Conservation (phyloP, 768 basidiomycete species). For the Coprinellus aureogranulatus region DNA sequence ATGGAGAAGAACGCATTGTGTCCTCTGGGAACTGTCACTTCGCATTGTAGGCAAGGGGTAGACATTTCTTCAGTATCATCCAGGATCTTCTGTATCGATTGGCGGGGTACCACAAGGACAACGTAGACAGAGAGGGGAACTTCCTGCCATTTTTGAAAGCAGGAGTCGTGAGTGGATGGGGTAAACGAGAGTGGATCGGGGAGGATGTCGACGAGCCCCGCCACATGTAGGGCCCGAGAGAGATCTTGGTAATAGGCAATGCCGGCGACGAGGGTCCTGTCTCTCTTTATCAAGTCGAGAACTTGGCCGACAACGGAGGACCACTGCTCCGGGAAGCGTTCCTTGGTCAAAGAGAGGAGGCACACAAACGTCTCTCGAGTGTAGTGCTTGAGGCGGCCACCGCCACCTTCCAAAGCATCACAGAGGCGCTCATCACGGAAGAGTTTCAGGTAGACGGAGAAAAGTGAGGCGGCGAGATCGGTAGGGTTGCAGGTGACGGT, state of each 20-base stretch:
- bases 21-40: conserved; percentile 13
- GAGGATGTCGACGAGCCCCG: conserved; percentile 27
- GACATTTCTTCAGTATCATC: conserved; percentile 16
- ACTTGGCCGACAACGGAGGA: conserved; percentile 33
- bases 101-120: conserved; percentile 34
- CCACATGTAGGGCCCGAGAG: conserved; percentile 39
- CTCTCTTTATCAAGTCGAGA: conserved; percentile 21
- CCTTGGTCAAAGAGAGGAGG: conserved; percentile 40
- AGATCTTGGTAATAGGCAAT: conserved; percentile 44
- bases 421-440: conserved; percentile 38
- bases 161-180: neutral
- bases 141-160: conserved; percentile 27
- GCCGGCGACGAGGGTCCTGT: conserved; percentile 24
- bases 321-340: conserved; percentile 40
- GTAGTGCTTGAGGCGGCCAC: conserved; percentile 33
- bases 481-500: neutral
- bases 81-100: conserved; percentile 19
- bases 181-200: too few relatives aligned
- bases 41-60: conserved; percentile 35
- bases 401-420: neutral
- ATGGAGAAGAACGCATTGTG: conserved; percentile 33
- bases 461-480: conserved; percentile 38
- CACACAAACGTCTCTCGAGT: conserved; percentile 45
- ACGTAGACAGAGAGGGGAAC: conserved; percentile 32
- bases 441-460: conserved; percentile 41